phyloP scores from a whole-genome alignment of 2,329 filamentous ascomycete species.

The Aureobasidium sp. region DNA sequence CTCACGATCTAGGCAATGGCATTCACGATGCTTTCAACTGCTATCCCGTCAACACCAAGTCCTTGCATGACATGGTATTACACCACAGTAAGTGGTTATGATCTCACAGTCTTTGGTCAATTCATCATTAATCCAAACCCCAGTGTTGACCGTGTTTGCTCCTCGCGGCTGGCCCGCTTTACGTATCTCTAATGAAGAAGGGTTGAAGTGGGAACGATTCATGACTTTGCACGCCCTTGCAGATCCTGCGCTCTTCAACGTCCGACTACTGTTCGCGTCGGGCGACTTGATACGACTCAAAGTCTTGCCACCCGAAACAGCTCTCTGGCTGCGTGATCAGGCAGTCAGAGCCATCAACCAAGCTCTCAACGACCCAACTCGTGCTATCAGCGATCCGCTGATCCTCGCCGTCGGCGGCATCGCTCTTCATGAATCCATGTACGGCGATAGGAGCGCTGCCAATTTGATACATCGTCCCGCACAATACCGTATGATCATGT shows the following conservation, averaged over 20 bases:
- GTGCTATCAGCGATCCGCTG: constrained; percentile 35
- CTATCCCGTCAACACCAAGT: constrained; percentile 27
- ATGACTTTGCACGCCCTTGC: constrained; percentile 32
- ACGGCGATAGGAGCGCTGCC: constrained; percentile 28
- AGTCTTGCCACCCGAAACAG: constrained; percentile 36
- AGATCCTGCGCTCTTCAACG: constrained; percentile 30
- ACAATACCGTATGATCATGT: constrained; percentile 29
- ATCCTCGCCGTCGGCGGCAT: constrained; percentile 40
- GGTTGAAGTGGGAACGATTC: constrained; percentile 33
- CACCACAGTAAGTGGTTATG: constrained; percentile 24
- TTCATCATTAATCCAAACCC: background rate
- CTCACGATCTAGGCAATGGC: constrained; percentile 16
- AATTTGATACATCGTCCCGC: constrained; percentile 28
- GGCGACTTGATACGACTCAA: constrained; percentile 27
- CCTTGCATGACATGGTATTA: constrained; percentile 27
- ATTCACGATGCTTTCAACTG: constrained; percentile 27
- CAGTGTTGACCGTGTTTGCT: constrained; percentile 29
- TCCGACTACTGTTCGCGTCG: constrained; percentile 29
- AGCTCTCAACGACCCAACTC: constrained; percentile 28
- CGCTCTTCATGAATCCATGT: constrained; percentile 30
- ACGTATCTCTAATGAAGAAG: constrained; percentile 29
- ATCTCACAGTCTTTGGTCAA: too few relatives aligned
- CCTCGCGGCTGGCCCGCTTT: constrained; percentile 30
- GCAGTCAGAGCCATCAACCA: constrained; percentile 40
- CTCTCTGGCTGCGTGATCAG: constrained; percentile 37